Percentiles rank a stretch among this genome's conserved stretches.
Conservation (phyloP, 306 rosid genomes). For the Biancaea sappan region DNA sequence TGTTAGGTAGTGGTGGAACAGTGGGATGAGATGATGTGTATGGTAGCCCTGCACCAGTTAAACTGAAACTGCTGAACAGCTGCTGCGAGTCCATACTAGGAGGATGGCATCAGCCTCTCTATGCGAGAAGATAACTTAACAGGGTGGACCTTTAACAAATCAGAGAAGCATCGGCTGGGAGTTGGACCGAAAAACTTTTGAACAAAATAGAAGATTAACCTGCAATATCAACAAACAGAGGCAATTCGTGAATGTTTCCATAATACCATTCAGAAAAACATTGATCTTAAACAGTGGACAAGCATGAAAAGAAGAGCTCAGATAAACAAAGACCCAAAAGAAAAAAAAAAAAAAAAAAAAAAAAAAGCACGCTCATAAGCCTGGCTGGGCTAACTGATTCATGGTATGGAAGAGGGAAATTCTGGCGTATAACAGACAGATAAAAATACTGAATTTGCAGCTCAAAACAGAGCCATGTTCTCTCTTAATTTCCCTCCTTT, state of each 20-base stretch:
- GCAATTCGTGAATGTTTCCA: slow-evolving; percentile 10
- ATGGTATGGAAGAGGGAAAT: neutral
- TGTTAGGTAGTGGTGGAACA: slow-evolving; percentile 56
- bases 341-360: no score
- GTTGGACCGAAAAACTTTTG: slow-evolving; percentile 4
- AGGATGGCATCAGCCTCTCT: slow-evolving; percentile 47
- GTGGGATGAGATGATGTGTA: slow-evolving; percentile 58
- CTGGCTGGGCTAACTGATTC: neutral
- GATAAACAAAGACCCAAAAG: neutral
- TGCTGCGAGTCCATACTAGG: slow-evolving; percentile 79
- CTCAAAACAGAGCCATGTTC: neutral
- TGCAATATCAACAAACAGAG: slow-evolving; percentile 44
- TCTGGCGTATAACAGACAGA: neutral
- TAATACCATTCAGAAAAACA: neutral
- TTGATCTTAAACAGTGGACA: neutral
- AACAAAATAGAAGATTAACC: slow-evolving; percentile 33
- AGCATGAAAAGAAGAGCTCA: neutral
- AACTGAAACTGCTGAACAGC: slow-evolving; percentile 53
- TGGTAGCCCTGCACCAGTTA: slow-evolving; percentile 58
- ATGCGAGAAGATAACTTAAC: slow-evolving; percentile 9
- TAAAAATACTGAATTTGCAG: neutral
- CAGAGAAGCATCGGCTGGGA: slow-evolving; percentile 30
- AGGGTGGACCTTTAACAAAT: slow-evolving; percentile 1
- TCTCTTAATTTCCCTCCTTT: neutral
- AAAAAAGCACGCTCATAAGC: neutral